Base-by-base conservation (phyloP, 139 green algal species). In the Coelastrella sp. region DNA sequence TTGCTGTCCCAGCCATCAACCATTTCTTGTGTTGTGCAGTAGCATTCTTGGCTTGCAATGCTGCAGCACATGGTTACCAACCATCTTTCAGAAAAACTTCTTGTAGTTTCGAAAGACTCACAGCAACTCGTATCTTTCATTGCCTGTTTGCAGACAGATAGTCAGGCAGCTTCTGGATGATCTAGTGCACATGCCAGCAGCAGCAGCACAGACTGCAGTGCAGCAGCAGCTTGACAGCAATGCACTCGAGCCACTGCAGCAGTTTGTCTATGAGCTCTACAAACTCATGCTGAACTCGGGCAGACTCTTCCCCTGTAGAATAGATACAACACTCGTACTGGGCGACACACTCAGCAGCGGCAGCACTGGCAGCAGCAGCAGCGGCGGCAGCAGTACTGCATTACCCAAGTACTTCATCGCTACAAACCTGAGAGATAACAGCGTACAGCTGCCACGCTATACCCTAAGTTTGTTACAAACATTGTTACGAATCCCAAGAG, bases 401-500 rank as follows among this genome's bases (percentile, higher is more conserved):
- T 48, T 64, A 5, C 40, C 45, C 17, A 25, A 27, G 69, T 73
- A 80, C 73, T 74, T 91, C 34, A 45, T 95, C 37, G 91, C 91
- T 2, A 83, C 84, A 21, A 93, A 93, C 60, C 74, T 93, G 64
- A 79, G 85, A 50, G 89, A 93, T 77, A 91, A 64, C 53, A 81
- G 79, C 67, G 35, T 82, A 0, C 19, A 91, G 0, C 73, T 93
- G 50, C 91, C 91, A 4, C 86, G 94, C 50, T 87, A 89, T 48
- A 85, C 91, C 0, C 23, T 89, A 2, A 88, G 92, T 80, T 19
- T 67, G 37, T 40, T 76, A 75, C 57, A 48, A 25, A 57, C 37
- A 40, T 27, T 69, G 51, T 37, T 84, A 38, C 40, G 38, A 27
- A 64, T 80, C 34, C 60, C 74, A 19, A n/a, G 13, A 38, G 48